A percentile compares a stretch with the other conserved stretches of the same genome.
phyloP scores from a whole-genome alignment of 2,329 filamentous ascomycete genomes.

The Malbranchea cinnamomea region DNA sequence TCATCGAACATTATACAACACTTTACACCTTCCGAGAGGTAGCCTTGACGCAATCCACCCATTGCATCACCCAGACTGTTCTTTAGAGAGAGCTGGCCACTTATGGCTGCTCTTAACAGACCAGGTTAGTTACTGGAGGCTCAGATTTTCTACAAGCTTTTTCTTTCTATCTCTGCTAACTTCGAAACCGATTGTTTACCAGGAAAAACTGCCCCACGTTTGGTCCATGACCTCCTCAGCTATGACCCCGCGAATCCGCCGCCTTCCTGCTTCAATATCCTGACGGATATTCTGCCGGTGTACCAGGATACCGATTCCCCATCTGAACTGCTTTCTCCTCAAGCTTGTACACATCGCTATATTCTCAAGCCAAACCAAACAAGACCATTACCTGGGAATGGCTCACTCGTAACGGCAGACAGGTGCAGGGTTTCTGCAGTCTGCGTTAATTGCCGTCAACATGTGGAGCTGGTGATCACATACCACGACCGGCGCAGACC shows the following conservation, averaged over 20 bases:
- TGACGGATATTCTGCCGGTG: conserved; percentile 43
- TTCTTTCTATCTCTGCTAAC: background rate
- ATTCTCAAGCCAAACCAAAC: conserved; percentile 42
- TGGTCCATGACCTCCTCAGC: conserved; percentile 30
- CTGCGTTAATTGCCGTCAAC: conserved; percentile 47
- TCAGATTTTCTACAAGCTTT: background rate
- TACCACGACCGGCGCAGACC: conserved; percentile 29
- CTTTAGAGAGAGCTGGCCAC: too few relatives aligned
- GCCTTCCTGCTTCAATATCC: conserved; percentile 36
- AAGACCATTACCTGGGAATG: conserved; percentile 27
- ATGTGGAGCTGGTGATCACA: conserved; percentile 44
- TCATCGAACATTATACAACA: too few relatives aligned
- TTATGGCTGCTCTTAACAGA: conserved; percentile 19
- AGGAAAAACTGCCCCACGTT: conserved; percentile 39
- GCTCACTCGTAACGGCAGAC: conserved; percentile 12
- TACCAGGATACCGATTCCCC: conserved; percentile 21
- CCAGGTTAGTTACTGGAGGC: conserved; percentile 17
- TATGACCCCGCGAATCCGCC: conserved; percentile 31
- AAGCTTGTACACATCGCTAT: conserved; percentile 46
- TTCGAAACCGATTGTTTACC: conserved; percentile 2
- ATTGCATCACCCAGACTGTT: too few relatives aligned
- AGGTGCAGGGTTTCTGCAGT: conserved; percentile 44
- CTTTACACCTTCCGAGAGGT: too few relatives aligned
- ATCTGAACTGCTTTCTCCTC: conserved; percentile 21
- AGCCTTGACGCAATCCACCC: too few relatives aligned